Evolutionary conservation across 768 basidiomycete genomes (phyloP), one percentile per base, ranked within the genome.

Genomic region (Leccinum longicurvipes): DNA sequence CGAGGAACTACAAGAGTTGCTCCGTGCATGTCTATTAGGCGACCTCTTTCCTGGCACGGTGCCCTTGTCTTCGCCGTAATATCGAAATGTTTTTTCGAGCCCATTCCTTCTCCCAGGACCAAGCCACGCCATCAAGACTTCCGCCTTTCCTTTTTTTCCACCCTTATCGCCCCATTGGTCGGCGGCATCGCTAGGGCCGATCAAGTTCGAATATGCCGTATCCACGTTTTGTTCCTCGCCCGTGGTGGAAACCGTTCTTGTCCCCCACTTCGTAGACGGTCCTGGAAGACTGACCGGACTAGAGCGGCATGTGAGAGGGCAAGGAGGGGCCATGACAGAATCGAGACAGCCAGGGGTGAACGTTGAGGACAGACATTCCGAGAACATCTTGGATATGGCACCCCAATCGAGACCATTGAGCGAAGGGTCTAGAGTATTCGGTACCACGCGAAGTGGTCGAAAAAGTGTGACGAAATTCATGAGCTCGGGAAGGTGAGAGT

Each of bases 401-500:
- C 79, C 77, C 83, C 89, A 93, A 62, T 97, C 94, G 9, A 89
- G 63, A 53, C 72, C 84, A 61, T 65, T 68, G 53, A 75, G 80
- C 39, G 58, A 72, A 53, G 65, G 83, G 66, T 74, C 80, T 60
- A 78, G 83, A 0, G 91, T 89, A 63, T 95, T 96, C 0, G 95
- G 96, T 2, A 92, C 80, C 1, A 98, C 71, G 4, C 81, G 77
- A 39, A 73, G 77, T 0, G 96, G 96, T 19, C 81, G 80, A 72
- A 99, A 97, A 17, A 96, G 78, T 0, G 79, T 74, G 24, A 97
- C 91, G 51, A 99, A 87, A 1, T 76, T 72, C 57, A 86, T 84
- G 1, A 99, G 80, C 66, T 98, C 96, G 0, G 91, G 89, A 5
- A 97, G 80, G 0, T 89, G 79, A 0, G 93, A 96, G 66, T 98